Evolutionary conservation across 345 rosid genomes (phyloP).

Genomic region (Hevea brasiliensis): DNA sequence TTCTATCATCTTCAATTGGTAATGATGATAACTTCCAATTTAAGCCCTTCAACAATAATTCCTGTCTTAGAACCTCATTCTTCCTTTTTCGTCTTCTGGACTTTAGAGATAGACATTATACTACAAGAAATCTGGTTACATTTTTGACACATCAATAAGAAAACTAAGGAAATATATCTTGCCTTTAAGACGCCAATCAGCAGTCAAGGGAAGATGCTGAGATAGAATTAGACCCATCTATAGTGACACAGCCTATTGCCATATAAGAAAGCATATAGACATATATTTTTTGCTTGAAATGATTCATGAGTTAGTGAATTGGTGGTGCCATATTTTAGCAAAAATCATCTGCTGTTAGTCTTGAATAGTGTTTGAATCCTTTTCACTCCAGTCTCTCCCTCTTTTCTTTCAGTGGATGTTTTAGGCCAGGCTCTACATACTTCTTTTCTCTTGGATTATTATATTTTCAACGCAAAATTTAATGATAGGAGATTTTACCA

Average conservation of each 20-base stretch:
- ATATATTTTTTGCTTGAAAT: not conserved
- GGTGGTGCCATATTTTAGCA: not conserved
- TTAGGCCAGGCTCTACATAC: not conserved
- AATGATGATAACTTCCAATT: slow-evolving; percentile 18
- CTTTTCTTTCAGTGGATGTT: not conserved
- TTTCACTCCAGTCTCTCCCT: not conserved
- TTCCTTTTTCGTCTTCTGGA: not conserved
- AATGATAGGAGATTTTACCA: not conserved
- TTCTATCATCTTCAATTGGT: not conserved
- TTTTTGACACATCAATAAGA: not conserved
- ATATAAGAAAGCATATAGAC: not conserved
- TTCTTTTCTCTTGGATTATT: not conserved
- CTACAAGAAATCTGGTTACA: not conserved
- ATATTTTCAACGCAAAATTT: not conserved
- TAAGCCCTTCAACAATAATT: slow-evolving; percentile 15
- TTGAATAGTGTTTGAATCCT: not conserved
- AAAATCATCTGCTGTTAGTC: not conserved
- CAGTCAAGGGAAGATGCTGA: not conserved
- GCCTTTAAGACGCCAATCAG: not conserved
- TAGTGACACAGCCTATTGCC: not conserved
- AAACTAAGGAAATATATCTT: not conserved
- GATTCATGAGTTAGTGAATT: not conserved
- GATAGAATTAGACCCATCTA: not conserved
- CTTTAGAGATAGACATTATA: not conserved
- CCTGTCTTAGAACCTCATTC: not conserved